These are phyloP conservation scores for Naganishia friedmannii DNA, from an alignment of 768 basidiomycete species.

Conservation along the genomic window DNA sequence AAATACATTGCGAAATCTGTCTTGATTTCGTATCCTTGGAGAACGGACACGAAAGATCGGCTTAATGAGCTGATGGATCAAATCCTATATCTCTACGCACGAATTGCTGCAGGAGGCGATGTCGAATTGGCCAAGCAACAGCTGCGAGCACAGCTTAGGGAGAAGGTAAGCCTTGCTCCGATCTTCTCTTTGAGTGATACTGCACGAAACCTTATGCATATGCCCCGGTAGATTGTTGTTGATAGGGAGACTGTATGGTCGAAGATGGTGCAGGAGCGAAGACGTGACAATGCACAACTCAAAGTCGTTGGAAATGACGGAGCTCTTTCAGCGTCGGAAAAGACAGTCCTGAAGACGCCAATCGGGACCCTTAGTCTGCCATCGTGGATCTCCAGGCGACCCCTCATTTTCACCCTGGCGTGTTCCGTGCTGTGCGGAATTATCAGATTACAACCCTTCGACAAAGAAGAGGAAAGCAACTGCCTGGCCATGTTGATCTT, in stretches of 20 bases:
- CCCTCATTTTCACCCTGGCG: conserved; percentile 62
- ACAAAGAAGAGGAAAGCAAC: conserved; percentile 70
- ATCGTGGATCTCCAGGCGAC: conserved; percentile 61
- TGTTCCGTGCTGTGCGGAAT: conserved; percentile 62
- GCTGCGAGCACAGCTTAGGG: conserved; percentile 78
- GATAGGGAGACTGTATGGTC: conserved; percentile 96
- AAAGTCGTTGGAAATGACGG: conserved; percentile 54
- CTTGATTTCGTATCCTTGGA: conserved; percentile 68
- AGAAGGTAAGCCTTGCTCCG: conserved; percentile 57
- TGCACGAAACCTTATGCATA: conserved; percentile 32
- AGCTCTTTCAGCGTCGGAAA: conserved; percentile 48
- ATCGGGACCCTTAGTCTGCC: conserved; percentile 61
- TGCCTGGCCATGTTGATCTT: conserved; percentile 87
- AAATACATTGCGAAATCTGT: conserved; percentile 70
- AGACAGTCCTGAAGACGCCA: conserved; percentile 62
- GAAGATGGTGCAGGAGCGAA: conserved; percentile 61
- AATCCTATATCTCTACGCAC: conserved; percentile 73
- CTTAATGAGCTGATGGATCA: conserved; percentile 61
- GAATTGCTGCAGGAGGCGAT: conserved; percentile 78
- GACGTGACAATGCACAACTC: conserved; percentile 58
- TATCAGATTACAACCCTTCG: conserved; percentile 63
- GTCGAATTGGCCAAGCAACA: conserved; percentile 68
- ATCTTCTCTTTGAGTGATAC: neutral
- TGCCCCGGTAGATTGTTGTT: conserved; percentile 67
- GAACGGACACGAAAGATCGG: conserved; percentile 61